Base-by-base conservation (phyloP, 352 stramenopile genomes). In the Phytopythium mirpurense region DNA sequence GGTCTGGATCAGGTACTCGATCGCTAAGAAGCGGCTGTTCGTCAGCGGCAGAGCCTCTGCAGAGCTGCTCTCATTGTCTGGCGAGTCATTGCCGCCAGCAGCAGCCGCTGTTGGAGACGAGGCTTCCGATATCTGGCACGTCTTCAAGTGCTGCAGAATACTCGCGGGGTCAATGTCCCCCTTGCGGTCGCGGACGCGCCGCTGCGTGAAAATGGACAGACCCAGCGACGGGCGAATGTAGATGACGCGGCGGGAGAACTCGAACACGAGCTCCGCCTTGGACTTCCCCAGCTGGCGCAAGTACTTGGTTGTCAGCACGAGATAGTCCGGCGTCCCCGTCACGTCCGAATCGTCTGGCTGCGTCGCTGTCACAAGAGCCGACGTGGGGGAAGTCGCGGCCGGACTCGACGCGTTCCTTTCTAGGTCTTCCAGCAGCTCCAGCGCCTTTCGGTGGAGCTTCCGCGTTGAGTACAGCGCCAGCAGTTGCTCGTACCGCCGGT, bases 381-480 rank as follows among this genome's bases (percentile, higher is more conserved):
- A 40, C 31, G 21, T 58, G 11, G 45, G 45, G 12, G 52, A 57
- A 10, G 59, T 37, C 37, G 51, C 43, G 26, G 56, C 51, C 18
- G 51, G 47, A n/a, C 69, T 68, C 6, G 65, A 67, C 1, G 77
- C 65, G 29, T 65, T 86, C 9, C 74, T 70, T 46, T 94, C 72
- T 23, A 92, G 63, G 42, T 92, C 83, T 62, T 94, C 83, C 12
- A 94, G 56, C 3, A 94, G 52, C 52, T 94, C 81, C 10, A 94
- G 70, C 14, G 75, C 79, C 44, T 92, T 94, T 16, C 79, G 79
- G 54, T 94, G 80, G 34, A 91, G 58, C 38, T 81, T 83, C 9
- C 82, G 69, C 31, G 70, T 66, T 21, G 75, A 74, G 49, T 92
- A 94, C 56, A 94, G 88, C 10, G 62, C 63, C 48, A 94, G 24